Base-by-base conservation (phyloP, 140 eudicot genomes). In the Erigeron philadelphicus region DNA sequence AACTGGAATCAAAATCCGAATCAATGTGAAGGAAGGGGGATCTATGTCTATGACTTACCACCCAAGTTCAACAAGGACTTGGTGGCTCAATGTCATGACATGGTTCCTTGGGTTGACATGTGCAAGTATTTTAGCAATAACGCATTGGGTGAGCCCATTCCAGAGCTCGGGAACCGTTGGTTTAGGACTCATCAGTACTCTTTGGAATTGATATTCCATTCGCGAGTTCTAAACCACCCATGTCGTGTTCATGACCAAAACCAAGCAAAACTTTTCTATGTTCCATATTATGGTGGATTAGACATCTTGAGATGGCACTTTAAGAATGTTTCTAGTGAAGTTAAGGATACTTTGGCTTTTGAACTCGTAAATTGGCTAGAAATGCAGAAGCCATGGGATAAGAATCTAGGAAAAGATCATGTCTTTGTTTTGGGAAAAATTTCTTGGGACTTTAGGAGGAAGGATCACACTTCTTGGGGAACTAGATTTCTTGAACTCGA, bases 261-360 rank as follows among this genome's bases (percentile, higher is more conserved):
- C 31, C 82, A 83, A 54, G 97, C 95, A 5, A 85, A 85, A 65
- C 86, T 90, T 11, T 90, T 90, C 52, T 90, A 90, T 45, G 94
- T 90, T 19, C 97, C 97, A 7, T 90, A 76, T 15, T 90, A 90
- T 74, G 97, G 95, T 23, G 95, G 97, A 40, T 77, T 87, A 23
- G 97, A 87, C 59, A 80, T 87, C 81, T 70, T 90, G 77, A 83
- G 95, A 57, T 90, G 97, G 97, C 95, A 90, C 79, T 90, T 90
- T 83, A 87, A 81, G 83, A 81, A 90, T 66, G 87, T 86, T 8
- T 54, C 94, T 3, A 67, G 47, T 45, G 85, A 81, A 60, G 85
- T 87, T 0, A 90, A 87, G 81, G 97, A 90, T 75, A 56, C 77
- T 31, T 79, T 90, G 81, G 76, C 81, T 12, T 31, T 63, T 42